Conservation (phyloP, 352 stramenopile species). For the Phytophthora meadii region DNA sequence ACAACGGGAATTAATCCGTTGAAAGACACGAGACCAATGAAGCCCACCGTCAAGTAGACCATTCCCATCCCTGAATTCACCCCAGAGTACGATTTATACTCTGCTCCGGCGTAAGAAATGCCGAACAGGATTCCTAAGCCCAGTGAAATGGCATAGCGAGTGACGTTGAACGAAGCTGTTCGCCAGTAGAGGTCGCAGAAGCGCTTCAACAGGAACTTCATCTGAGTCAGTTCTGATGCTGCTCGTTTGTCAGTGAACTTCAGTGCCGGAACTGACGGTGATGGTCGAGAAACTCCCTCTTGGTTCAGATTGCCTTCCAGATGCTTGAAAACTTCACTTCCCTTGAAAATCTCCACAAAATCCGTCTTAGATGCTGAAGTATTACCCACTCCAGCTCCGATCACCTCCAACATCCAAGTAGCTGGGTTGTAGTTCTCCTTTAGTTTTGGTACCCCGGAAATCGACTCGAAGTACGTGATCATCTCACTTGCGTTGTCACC, state of each 20-base stretch:
- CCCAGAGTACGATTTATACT: slow-evolving; percentile 42
- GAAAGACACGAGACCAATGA: slow-evolving; percentile 7
- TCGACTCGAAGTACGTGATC: slow-evolving; percentile 24
- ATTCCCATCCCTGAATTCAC: slow-evolving; percentile 52
- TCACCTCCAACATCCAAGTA: slow-evolving; percentile 29
- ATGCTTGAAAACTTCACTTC: background rate
- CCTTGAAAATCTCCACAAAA: slow-evolving; percentile 19
- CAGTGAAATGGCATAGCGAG: slow-evolving; percentile 46
- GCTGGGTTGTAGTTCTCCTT: slow-evolving; percentile 28
- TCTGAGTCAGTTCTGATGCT: slow-evolving; percentile 8
- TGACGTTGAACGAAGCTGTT: slow-evolving; percentile 23
- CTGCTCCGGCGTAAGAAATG: slow-evolving; percentile 48
- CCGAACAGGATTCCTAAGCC: slow-evolving; percentile 72
- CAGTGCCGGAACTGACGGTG: slow-evolving; percentile 4
- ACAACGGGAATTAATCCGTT: slow-evolving; percentile 12
- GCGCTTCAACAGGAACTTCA: slow-evolving; percentile 22
- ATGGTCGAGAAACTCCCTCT: slow-evolving; percentile 14
- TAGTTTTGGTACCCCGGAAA: no score
- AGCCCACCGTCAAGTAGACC: slow-evolving; percentile 11
- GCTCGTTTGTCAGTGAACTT: slow-evolving; percentile 9
- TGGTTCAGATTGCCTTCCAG: slow-evolving; percentile 10
- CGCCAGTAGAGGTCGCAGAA: slow-evolving; percentile 30
- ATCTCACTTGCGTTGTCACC: slow-evolving; percentile 9
- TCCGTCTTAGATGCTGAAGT: background rate
- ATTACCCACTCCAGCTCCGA: slow-evolving; percentile 23